Evolutionary conservation across 83 land plant species (phyloP).

Genomic region (Diphasiastrum complanatum): DNA sequence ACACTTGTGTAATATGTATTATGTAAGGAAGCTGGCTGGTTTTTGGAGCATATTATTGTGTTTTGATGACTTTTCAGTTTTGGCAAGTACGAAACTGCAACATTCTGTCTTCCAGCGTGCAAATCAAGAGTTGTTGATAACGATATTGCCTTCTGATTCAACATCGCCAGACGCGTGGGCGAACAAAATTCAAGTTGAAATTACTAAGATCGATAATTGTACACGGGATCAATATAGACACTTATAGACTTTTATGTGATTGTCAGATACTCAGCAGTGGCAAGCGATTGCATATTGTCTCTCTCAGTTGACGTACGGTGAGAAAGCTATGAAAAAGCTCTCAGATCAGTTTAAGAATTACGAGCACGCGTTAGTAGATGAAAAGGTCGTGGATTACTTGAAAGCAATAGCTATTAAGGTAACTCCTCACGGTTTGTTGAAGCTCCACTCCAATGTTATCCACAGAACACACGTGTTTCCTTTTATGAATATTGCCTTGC

Average conservation of each 20-base stretch:
- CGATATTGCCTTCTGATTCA: too few species aligned
- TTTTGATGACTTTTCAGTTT: too few species aligned
- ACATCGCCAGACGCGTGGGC: too few species aligned
- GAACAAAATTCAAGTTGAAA: neutral
- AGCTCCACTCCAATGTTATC: neutral
- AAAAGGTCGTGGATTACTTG: constrained; percentile 73
- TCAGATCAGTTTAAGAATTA: constrained; percentile 74
- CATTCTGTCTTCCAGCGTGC: too few species aligned
- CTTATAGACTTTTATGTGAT: neutral
- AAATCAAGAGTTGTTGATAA: too few species aligned
- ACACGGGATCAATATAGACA: neutral
- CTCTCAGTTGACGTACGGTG: constrained; percentile 82
- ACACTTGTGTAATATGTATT: neutral
- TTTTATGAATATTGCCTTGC: too few species aligned
- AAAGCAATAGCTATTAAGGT: constrained; percentile 78
- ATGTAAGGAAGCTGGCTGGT: too few species aligned
- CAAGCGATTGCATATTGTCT: constrained; percentile 83
- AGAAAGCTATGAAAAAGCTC: constrained; percentile 79
- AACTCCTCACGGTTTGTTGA: constrained; percentile 1
- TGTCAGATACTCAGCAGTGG: constrained; percentile 68
- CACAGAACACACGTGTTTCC: neutral
- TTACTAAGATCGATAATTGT: neutral
- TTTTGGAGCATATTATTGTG: too few species aligned
- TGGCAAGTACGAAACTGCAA: too few species aligned
- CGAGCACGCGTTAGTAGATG: constrained; percentile 71